Evolutionary conservation across 345 rosid genomes (phyloP).

Genomic region (Gossypium bickii): DNA sequence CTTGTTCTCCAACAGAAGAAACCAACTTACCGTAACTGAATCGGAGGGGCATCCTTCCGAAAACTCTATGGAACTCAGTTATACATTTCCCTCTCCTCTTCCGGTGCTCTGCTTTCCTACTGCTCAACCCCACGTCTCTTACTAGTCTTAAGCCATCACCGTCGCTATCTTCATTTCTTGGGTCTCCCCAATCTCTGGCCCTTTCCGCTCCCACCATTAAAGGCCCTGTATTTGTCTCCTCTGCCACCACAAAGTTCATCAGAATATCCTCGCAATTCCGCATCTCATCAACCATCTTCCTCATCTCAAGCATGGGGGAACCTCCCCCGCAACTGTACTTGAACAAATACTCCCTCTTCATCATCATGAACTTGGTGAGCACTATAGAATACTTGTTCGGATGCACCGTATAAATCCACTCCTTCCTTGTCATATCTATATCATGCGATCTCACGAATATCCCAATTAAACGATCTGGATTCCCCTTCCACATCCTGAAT

Average conservation of each 20-base stretch:
- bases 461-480: constrained; percentile 50
- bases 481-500: constrained; percentile 49
- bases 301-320: constrained; percentile 39
- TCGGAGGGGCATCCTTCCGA: constrained; percentile 61
- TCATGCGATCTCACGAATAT: constrained; percentile 49
- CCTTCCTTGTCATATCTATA: constrained; percentile 38
- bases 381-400: constrained; percentile 59
- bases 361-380: constrained; percentile 64
- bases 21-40: constrained; percentile 63
- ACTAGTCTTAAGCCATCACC: constrained; percentile 22
- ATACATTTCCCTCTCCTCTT: constrained; percentile 68
- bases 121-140: constrained; percentile 59
- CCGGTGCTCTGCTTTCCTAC: constrained; percentile 57
- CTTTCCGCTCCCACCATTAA: constrained; percentile 58
- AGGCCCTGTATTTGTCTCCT: constrained; percentile 48
- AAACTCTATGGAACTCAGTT: constrained; percentile 47
- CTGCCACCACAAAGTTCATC: constrained; percentile 67
- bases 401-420: constrained; percentile 74
- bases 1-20: constrained; percentile 68
- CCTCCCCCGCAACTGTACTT: constrained; percentile 61
- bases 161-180: background rate
- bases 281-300: constrained; percentile 49
- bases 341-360: constrained; percentile 46
- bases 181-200: constrained; percentile 48
- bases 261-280: constrained; percentile 67